Conservation (phyloP, 1,139 yeast genomes). For the Pneumocystis wakefieldiae region DNA sequence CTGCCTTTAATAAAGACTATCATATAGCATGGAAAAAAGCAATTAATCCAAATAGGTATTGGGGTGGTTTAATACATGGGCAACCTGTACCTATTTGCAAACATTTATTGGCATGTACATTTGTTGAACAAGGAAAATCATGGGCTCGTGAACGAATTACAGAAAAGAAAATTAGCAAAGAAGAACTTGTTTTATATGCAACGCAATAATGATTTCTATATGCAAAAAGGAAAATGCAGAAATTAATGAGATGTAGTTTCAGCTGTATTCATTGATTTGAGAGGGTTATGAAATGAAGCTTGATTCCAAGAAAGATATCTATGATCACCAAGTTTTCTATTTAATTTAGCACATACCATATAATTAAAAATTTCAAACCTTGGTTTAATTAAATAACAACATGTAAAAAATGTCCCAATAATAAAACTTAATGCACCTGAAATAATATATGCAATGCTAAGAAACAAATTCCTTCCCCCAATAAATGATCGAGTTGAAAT, state of each 20-base stretch:
- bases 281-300: conserved; percentile 15
- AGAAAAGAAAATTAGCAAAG: background rate
- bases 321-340: conserved; percentile 55
- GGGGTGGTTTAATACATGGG: conserved; percentile 5
- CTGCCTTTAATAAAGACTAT: background rate
- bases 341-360: background rate
- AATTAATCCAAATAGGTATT: background rate
- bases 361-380: conserved; percentile 12
- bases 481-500: conserved; percentile 71
- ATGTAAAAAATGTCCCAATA: conserved; percentile 43
- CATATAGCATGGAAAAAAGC: background rate
- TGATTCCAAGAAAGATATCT: conserved; percentile 61
- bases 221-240: background rate
- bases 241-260: background rate
- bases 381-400: conserved; percentile 50
- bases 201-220: background rate
- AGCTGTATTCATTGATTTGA: background rate
- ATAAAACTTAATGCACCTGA: conserved; percentile 79
- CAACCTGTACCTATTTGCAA: conserved; percentile 4
- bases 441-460: conserved; percentile 80
- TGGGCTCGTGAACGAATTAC: background rate
- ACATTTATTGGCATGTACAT: conserved; percentile 8
- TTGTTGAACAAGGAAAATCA: background rate
- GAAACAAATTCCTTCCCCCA: conserved; percentile 79
- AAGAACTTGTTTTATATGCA: background rate